Evolutionary conservation across 163 green algal species (phyloP).

Genomic region (Trebouxia gelatinosa): DNA sequence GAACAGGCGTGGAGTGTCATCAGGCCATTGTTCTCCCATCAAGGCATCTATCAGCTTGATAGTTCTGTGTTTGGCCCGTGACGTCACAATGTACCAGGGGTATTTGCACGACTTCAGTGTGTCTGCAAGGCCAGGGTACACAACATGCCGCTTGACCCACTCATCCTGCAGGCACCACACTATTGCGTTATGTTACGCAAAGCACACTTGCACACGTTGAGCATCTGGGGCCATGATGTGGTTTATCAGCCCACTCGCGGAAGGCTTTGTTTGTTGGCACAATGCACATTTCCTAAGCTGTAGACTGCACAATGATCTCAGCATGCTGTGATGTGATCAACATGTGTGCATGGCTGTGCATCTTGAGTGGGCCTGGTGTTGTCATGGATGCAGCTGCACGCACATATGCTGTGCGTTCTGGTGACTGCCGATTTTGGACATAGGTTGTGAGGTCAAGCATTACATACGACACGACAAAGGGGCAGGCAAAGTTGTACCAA

Average conservation of each 20-base stretch:
- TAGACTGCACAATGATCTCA: neutral
- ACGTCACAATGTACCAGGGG: constrained; percentile 51
- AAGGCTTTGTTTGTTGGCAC: neutral
- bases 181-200: no score
- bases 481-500: neutral
- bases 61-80: constrained; percentile 39
- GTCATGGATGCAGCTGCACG: no score
- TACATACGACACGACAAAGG: no score
- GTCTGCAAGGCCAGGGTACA: constrained; percentile 46
- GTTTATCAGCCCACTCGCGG: neutral
- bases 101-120: constrained; percentile 42
- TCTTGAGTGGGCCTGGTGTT: no score
- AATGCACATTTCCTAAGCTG: neutral
- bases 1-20: constrained; percentile 35
- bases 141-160: constrained; percentile 44
- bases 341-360: neutral
- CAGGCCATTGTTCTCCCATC: constrained; percentile 38
- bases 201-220: no score
- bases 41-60: constrained; percentile 37
- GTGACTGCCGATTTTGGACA: no score
- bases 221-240: no score
- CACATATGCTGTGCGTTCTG: no score
- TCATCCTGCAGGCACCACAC: constrained; percentile 25
- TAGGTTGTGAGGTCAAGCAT: no score
- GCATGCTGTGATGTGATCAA: neutral